Percentiles rank a stretch among this genome's conserved stretches.
Evolutionary conservation across 257 asterid genomes (phyloP).

Genomic region (Rehmannia glutinosa): DNA sequence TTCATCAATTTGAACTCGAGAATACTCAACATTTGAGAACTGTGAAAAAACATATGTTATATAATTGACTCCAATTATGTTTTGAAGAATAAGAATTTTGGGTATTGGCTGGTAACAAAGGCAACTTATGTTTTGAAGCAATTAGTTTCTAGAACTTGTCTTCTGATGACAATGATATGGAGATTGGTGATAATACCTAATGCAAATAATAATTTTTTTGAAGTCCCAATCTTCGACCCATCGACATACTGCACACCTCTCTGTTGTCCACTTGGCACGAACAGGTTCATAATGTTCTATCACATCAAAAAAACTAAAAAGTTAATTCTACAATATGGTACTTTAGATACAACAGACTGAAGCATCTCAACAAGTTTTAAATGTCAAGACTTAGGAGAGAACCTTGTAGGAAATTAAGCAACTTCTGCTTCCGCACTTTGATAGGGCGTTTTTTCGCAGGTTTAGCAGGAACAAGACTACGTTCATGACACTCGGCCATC

Average conservation of each 20-base stretch:
- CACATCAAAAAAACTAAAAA: slow-evolving; percentile 20
- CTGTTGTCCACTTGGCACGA: slow-evolving; percentile 92
- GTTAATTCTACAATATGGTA: slow-evolving; percentile 18
- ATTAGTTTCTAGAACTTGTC: too few species aligned
- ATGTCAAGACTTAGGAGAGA: slow-evolving; percentile 10
- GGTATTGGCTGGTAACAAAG: too few species aligned
- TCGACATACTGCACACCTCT: slow-evolving; percentile 99
- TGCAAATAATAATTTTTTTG: slow-evolving; percentile 83
- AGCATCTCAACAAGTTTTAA: slow-evolving; percentile 12
- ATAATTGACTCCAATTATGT: too few species aligned
- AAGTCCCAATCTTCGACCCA: slow-evolving; percentile 99
- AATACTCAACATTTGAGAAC: too few species aligned
- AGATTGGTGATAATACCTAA: slow-evolving; percentile 37
- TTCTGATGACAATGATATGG: too few species aligned
- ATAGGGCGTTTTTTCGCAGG: slow-evolving; percentile 68
- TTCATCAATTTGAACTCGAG: too few species aligned
- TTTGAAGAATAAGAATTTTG: too few species aligned
- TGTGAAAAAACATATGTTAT: too few species aligned
- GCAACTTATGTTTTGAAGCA: too few species aligned
- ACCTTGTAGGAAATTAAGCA: slow-evolving; percentile 87
- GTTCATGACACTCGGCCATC: slow-evolving; percentile 83
- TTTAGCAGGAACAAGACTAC: slow-evolving; percentile 63
- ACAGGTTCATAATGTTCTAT: slow-evolving; percentile 92
- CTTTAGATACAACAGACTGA: slow-evolving; percentile 11
- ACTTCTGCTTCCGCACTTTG: slow-evolving; percentile 80